Conservation (phyloP, 2,329 filamentous ascomycete species). For the Magnaporthiopsis incrustans region DNA sequence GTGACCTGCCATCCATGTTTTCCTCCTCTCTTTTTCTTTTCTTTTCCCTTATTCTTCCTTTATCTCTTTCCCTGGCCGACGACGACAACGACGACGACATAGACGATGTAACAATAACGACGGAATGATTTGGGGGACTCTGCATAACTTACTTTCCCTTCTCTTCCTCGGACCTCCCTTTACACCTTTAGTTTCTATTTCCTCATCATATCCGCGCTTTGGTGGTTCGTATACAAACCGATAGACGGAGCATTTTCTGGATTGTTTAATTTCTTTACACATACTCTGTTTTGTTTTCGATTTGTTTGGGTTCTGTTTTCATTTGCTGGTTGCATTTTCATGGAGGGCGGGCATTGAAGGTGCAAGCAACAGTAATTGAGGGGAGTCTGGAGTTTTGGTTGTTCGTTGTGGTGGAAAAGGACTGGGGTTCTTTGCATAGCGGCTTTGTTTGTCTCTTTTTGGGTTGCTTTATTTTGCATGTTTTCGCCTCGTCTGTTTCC, state of each 20-base stretch:
- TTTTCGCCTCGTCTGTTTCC: not conserved
- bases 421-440: not conserved
- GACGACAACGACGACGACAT: not conserved
- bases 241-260: not conserved
- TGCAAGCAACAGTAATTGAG: not conserved
- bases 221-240: not conserved
- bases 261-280: not conserved
- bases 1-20: not conserved
- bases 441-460: not conserved
- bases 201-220: not conserved
- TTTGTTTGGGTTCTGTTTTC: not conserved
- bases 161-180: not conserved
- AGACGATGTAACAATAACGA: constrained; percentile 1
- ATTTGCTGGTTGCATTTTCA: not conserved
- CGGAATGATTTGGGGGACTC: not conserved
- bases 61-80: not conserved
- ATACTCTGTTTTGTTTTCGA: constrained; percentile 1
- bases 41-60: not conserved
- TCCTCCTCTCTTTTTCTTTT: not conserved
- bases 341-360: not conserved
- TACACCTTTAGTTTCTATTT: not conserved
- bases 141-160: not conserved
- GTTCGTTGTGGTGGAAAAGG: not conserved
- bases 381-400: not conserved
- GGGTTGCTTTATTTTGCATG: not conserved